A percentile compares a stretch with the other conserved stretches of the same genome.
These are phyloP conservation scores for Boletus reticulatus DNA, from an alignment of 768 basidiomycete genomes.

Conservation along the genomic window DNA sequence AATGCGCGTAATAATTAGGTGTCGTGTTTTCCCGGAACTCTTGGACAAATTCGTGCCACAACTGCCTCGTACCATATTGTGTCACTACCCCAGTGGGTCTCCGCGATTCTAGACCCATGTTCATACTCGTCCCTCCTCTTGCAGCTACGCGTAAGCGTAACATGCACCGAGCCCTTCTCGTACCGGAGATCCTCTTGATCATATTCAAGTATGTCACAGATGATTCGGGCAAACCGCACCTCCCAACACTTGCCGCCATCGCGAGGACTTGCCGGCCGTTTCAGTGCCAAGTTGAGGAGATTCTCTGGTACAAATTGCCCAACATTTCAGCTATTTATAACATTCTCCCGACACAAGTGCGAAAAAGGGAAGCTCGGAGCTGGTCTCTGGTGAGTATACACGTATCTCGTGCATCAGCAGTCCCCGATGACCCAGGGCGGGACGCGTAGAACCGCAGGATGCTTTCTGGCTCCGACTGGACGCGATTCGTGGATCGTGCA, in stretches of 20 bases:
- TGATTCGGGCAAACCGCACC: conserved; percentile 10
- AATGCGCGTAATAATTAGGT: not conserved
- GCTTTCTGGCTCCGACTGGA: conserved; percentile 18
- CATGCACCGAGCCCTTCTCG: conserved; percentile 16
- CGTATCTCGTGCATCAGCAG: not conserved
- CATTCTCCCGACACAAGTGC: conserved; percentile 18
- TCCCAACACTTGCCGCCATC: conserved; percentile 21
- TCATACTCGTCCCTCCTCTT: conserved; percentile 5
- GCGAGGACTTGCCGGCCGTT: conserved; percentile 29
- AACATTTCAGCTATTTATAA: conserved; percentile 11
- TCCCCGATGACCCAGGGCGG: not conserved
- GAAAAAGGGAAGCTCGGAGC: conserved; percentile 2
- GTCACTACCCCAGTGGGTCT: not conserved
- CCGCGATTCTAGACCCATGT: not conserved
- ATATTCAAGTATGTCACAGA: conserved; percentile 20
- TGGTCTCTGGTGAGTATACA: conserved; percentile 22
- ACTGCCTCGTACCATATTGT: not conserved
- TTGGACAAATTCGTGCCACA: not conserved
- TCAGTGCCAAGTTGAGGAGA: conserved; percentile 15
- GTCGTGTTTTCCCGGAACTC: not conserved
- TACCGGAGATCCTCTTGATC: conserved; percentile 23
- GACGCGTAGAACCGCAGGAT: conserved; percentile 16
- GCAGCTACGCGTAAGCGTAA: not conserved
- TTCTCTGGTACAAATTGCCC: conserved; percentile 22
- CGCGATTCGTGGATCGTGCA: conserved; percentile 16